Percentiles rank a stretch among this genome's conserved stretches.
phyloP scores from a whole-genome alignment of 164 flowering plant genomes.

The Annona cherimola region DNA sequence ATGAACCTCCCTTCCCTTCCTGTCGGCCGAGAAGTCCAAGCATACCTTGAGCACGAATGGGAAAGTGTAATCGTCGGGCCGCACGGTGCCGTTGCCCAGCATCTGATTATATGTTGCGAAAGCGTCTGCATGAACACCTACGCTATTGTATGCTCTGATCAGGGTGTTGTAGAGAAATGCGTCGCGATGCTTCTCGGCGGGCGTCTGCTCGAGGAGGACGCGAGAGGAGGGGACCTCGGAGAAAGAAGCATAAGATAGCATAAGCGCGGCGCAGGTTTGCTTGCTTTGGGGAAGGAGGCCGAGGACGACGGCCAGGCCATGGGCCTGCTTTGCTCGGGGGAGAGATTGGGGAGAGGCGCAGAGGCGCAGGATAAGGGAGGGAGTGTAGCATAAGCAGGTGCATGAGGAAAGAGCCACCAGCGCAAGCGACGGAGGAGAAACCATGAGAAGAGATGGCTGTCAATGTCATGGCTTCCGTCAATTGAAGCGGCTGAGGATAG shows the following conservation, averaged over 20 bases:
- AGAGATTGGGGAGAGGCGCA: slow-evolving; percentile 6
- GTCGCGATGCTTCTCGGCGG: slow-evolving; percentile 1
- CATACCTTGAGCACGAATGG: slow-evolving; percentile 20
- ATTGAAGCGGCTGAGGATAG: no score
- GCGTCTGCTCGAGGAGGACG: slow-evolving; percentile 9
- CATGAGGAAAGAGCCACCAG: neutral
- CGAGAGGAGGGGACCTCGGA: slow-evolving; percentile 8
- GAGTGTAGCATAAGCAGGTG: slow-evolving; percentile 1
- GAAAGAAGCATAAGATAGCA: slow-evolving; percentile 10
- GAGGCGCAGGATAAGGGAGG: slow-evolving; percentile 2
- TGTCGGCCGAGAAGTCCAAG: neutral
- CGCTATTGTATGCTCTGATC: slow-evolving; percentile 9
- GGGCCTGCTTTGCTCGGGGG: slow-evolving; percentile 7
- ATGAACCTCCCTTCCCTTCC: slow-evolving; percentile 17
- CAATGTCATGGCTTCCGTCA: no score
- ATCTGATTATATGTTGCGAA: slow-evolving; percentile 7
- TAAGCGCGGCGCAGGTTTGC: slow-evolving; percentile 9
- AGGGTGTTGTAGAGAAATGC: slow-evolving; percentile 15
- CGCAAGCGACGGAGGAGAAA: no score
- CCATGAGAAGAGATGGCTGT: no score
- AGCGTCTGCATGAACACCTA: neutral
- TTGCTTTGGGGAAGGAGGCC: slow-evolving; percentile 8
- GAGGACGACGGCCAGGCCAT: slow-evolving; percentile 10
- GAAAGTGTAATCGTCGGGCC: slow-evolving; percentile 18
- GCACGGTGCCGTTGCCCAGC: neutral